phyloP scores from a whole-genome alignment of 108 stramenopile genomes.

The Bacterosira constricta region DNA sequence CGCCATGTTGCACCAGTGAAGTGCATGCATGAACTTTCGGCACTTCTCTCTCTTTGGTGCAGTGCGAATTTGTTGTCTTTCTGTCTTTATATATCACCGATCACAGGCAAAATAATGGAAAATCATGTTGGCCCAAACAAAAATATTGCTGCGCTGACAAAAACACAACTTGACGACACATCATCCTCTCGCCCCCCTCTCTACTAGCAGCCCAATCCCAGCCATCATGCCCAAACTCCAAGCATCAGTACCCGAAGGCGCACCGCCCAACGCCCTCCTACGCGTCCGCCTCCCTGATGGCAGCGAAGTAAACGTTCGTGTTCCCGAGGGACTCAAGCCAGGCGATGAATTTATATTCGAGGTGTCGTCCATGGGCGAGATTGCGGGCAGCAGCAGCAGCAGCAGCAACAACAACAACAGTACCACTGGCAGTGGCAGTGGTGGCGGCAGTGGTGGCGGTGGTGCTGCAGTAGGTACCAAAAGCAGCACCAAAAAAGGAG shows the following conservation, averaged over 20 bases:
- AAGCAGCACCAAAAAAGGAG: not conserved
- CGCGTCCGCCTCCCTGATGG: slow-evolving; percentile 69
- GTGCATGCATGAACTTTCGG: no score
- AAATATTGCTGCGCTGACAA: no score
- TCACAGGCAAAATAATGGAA: no score
- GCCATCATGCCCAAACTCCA: slow-evolving; percentile 48
- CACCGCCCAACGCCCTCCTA: slow-evolving; percentile 35
- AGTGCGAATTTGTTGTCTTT: no score
- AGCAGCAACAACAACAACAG: not conserved
- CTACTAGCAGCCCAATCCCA: no score
- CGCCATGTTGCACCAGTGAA: no score
- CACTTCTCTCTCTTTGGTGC: no score
- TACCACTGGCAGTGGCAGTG: not conserved
- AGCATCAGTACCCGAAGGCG: slow-evolving; percentile 39
- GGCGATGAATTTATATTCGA: slow-evolving; percentile 75
- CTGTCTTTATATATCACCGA: no score
- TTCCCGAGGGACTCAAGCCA: slow-evolving; percentile 51
- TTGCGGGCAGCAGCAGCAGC: not conserved
- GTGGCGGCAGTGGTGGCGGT: not conserved
- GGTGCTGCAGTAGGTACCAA: not conserved
- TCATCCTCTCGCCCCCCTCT: no score
- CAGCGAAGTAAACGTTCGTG: slow-evolving; percentile 54
- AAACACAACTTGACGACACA: no score
- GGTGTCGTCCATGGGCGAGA: slow-evolving; percentile 31
- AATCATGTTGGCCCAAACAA: no score